phyloP scores from a whole-genome alignment of 495 filamentous ascomycete species.

The Parathielavia hyrcaniae region DNA sequence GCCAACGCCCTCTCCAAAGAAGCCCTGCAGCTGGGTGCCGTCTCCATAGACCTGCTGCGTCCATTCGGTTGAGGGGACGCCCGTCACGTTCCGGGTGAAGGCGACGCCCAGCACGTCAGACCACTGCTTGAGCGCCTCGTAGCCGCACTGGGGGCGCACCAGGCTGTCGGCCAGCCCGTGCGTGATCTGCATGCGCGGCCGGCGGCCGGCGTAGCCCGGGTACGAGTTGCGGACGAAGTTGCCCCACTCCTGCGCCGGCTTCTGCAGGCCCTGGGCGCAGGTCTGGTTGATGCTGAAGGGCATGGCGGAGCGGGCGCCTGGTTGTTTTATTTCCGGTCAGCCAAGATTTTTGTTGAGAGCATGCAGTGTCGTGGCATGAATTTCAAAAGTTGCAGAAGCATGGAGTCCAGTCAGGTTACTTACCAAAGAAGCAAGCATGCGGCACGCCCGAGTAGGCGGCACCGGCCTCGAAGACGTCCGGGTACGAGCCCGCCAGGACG shows the following conservation, averaged over 20 bases:
- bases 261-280: conserved; percentile 46
- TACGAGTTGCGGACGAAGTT: conserved; percentile 46
- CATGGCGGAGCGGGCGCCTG: conserved; percentile 28
- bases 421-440: conserved; percentile 46
- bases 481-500: conserved; percentile 53
- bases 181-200: conserved; percentile 51
- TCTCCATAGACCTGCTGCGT: conserved; percentile 44
- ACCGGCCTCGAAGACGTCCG: conserved; percentile 52
- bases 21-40: conserved; percentile 42
- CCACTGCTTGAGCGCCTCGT: conserved; percentile 56
- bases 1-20: conserved; percentile 44
- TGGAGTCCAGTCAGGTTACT: no score
- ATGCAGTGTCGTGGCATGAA: no score
- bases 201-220: conserved; percentile 48
- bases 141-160: conserved; percentile 44
- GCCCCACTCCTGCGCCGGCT: conserved; percentile 48
- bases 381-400: no score
- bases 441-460: conserved; percentile 50
- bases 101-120: conserved; percentile 43
- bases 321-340: neutral
- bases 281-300: conserved; percentile 44
- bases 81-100: conserved; percentile 30
- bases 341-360: neutral
- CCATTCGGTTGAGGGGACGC: conserved; percentile 36
- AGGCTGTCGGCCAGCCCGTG: conserved; percentile 49